Conservation (phyloP, 768 basidiomycete species). For the Suillus luteus region DNA sequence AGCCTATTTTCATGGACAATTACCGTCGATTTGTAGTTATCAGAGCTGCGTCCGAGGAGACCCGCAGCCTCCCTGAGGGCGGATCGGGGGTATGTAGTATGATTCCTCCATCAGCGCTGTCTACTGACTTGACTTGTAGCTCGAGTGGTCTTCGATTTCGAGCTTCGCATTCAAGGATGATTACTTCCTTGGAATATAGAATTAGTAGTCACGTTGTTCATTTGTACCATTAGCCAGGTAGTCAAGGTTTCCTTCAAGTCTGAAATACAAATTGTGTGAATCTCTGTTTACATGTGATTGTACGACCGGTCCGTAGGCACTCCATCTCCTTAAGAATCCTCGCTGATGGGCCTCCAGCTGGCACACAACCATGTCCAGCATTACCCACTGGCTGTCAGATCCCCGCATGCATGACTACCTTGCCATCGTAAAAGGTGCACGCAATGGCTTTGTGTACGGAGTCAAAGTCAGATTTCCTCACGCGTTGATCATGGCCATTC, state of each 20-base stretch:
- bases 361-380: conserved; percentile 24
- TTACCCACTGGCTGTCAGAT: conserved; percentile 40
- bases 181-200: conserved; percentile 35
- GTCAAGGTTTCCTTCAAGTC: not conserved
- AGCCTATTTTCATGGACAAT: conserved; percentile 60
- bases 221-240: not conserved
- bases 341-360: not conserved
- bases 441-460: conserved; percentile 89
- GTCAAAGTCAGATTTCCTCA: conserved; percentile 94
- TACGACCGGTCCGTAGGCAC: conserved; percentile 5
- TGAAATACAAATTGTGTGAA: not conserved
- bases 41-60: conserved; percentile 37
- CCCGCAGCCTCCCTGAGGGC: conserved; percentile 4
- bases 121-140: conserved; percentile 37
- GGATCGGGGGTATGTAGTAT: conserved; percentile 46
- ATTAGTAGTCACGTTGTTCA: not conserved
- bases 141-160: conserved; percentile 52
- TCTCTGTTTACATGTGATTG: conserved; percentile 31
- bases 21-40: conserved; percentile 72
- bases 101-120: conserved; percentile 6
- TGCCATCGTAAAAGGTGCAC: conserved; percentile 91
- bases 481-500: conserved; percentile 92
- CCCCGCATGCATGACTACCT: conserved; percentile 89
- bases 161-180: conserved; percentile 64
- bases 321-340: not conserved